Conservation (phyloP, 2,329 filamentous ascomycete genomes). For the Penicillium sp. region DNA sequence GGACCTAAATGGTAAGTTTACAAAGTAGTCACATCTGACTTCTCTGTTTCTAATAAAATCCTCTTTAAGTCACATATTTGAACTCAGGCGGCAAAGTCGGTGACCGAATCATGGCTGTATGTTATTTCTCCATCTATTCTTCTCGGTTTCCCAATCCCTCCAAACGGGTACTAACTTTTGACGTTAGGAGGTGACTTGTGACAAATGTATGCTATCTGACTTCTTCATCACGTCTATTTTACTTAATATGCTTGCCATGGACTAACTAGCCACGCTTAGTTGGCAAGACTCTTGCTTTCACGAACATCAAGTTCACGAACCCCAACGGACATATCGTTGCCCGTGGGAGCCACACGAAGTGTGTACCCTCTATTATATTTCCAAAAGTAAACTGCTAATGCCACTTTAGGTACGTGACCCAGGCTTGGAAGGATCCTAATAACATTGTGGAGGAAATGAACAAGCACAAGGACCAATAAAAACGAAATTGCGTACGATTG, state of each 20-base stretch:
- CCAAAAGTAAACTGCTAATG: not conserved
- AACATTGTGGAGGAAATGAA: conserved; percentile 60
- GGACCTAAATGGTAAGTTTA: conserved; percentile 55
- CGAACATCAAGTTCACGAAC: conserved; percentile 61
- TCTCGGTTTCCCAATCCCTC: not conserved
- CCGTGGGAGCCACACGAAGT: conserved; percentile 67
- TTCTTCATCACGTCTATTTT: not conserved
- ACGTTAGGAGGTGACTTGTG: conserved; percentile 57
- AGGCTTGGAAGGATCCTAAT: conserved; percentile 61
- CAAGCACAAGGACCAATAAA: conserved; percentile 15
- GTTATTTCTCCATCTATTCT: conserved; percentile 15
- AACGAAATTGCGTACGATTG: not conserved
- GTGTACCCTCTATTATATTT: conserved; percentile 16
- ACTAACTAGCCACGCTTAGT: conserved; percentile 40
- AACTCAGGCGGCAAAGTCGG: conserved; percentile 62
- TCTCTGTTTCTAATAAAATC: not conserved
- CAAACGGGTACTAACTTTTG: conserved; percentile 16
- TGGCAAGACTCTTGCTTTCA: conserved; percentile 64
- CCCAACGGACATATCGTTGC: conserved; percentile 59
- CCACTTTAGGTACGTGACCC: conserved; percentile 50
- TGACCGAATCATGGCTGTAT: conserved; percentile 55
- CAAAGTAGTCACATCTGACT: not conserved
- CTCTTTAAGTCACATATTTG: conserved; percentile 58
- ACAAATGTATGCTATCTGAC: conserved; percentile 54
- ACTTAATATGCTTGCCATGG: not conserved